Conservation (phyloP, 768 basidiomycete species). For the Hericium coralloides region DNA sequence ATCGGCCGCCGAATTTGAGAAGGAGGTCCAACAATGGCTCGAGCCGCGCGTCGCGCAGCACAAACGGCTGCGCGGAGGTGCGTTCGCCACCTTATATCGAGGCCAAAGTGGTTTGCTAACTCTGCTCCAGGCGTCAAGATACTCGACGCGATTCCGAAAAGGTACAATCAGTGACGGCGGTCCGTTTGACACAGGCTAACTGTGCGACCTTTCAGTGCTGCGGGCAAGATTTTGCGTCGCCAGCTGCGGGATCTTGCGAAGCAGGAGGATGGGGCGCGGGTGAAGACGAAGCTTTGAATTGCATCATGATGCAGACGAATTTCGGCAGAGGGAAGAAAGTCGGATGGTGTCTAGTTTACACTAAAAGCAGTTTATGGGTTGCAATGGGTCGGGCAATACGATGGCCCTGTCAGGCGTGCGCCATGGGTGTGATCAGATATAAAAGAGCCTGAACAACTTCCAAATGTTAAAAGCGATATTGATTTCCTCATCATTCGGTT, state of each 20-base stretch:
- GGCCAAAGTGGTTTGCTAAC: too few species aligned
- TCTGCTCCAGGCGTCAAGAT: conserved; percentile 32
- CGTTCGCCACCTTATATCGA: neutral
- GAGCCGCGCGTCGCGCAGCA: conserved; percentile 60
- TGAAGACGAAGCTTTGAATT: conserved; percentile 7
- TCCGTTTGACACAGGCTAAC: neutral
- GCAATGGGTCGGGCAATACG: neutral
- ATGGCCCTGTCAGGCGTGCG: neutral
- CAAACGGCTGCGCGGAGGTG: conserved; percentile 65
- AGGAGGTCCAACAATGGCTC: conserved; percentile 58
- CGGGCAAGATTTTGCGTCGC: conserved; percentile 81
- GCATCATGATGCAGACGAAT: neutral
- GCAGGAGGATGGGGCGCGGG: conserved; percentile 27
- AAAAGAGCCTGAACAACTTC: neutral
- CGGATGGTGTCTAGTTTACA: neutral
- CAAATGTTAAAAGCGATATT: too few species aligned
- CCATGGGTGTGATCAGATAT: neutral
- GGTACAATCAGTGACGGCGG: conserved; percentile 26
- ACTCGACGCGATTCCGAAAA: conserved; percentile 61
- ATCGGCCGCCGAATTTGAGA: conserved; percentile 33
- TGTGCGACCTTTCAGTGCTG: conserved; percentile 39
- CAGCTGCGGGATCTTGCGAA: conserved; percentile 65
- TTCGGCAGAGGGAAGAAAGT: neutral
- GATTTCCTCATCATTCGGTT: conserved; percentile 18
- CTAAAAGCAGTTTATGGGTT: neutral